Conservation (phyloP, 768 basidiomycete genomes). For the Candolleomyces efflorescens region DNA sequence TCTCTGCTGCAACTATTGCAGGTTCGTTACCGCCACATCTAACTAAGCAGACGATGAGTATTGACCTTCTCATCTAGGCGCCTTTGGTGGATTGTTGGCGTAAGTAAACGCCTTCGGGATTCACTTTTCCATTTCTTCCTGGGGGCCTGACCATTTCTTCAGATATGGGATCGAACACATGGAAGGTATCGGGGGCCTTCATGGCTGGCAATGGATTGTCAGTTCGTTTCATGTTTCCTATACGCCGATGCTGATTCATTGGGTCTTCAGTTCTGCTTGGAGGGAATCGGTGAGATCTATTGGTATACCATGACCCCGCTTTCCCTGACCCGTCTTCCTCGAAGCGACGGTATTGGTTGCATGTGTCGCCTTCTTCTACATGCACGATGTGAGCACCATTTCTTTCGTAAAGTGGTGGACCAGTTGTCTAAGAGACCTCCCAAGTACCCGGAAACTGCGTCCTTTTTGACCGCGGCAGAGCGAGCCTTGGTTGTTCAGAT, state of each 20-base stretch:
- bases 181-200: constrained; percentile 34
- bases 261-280: constrained; percentile 37
- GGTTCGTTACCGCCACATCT: constrained; percentile 25
- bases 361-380: constrained; percentile 41
- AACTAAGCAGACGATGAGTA: background rate
- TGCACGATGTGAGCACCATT: constrained; percentile 42
- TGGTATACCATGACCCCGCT: no score
- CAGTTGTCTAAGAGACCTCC: background rate
- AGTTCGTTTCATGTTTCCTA: constrained; percentile 9
- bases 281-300: constrained; percentile 27
- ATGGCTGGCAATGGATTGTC: constrained; percentile 51
- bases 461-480: constrained; percentile 46
- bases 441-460: constrained; percentile 56
- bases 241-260: background rate
- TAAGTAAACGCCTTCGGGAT: constrained; percentile 10
- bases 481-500: constrained; percentile 32
- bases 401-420: background rate
- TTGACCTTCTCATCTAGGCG: constrained; percentile 2
- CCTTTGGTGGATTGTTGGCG: constrained; percentile 38
- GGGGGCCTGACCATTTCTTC: constrained; percentile 18
- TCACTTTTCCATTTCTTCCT: background rate
- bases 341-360: constrained; percentile 37
- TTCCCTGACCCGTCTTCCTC: no score
- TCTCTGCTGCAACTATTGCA: constrained; percentile 55
- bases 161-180: constrained; percentile 42